Base-by-base conservation (phyloP, 495 filamentous ascomycete species). In the Xylaria palmicola region DNA sequence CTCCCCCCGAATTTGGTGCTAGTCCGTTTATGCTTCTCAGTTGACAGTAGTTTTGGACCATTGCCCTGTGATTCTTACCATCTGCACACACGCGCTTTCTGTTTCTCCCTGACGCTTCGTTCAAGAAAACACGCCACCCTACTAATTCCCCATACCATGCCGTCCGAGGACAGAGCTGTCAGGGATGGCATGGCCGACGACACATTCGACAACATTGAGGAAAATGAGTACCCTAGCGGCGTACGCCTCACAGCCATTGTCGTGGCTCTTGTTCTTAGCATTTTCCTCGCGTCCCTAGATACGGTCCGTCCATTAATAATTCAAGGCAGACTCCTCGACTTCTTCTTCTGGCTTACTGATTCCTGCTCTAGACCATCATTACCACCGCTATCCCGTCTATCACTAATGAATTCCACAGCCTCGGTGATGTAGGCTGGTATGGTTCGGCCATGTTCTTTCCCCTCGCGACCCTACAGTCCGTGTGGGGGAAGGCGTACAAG, bases 361-460 rank as follows among this genome's bases (percentile, higher is more conserved):
- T 36, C 32, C 32, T 36, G 12, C 12, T 36, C 6, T 12, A 36
- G 32, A 71, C 66, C 37, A 75, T 79, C 55, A 75, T 77, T 41
- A 70, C 69, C 27, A 71, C 70, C 1, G 78, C 77, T 19, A 74
- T 79, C 26, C 78, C 78, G 1, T 64, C 63, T 26, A 80, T 81
- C 48, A 77, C 77, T 17, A 66, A 73, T 36, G 73, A 77, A 5
- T 79, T 81, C 58, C 63, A 77, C 52, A 72, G 72, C 1, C 58
- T 80, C 19, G 59, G 62, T 3, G 80, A 83, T 66, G 72, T 83
- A 17, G 76, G 77, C 40, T 85, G 82, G 83, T 85, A 85, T 58
- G 79, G 77, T 0, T 77, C 74, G 51, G 75, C 75, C 15, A 83
- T 84, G 59, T 68, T 81, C 32, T 64, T 85, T 29, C 75, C 77